These are phyloP conservation scores for Thelonectria discophora DNA, from an alignment of 2,329 filamentous ascomycete genomes.

Conservation along the genomic window DNA sequence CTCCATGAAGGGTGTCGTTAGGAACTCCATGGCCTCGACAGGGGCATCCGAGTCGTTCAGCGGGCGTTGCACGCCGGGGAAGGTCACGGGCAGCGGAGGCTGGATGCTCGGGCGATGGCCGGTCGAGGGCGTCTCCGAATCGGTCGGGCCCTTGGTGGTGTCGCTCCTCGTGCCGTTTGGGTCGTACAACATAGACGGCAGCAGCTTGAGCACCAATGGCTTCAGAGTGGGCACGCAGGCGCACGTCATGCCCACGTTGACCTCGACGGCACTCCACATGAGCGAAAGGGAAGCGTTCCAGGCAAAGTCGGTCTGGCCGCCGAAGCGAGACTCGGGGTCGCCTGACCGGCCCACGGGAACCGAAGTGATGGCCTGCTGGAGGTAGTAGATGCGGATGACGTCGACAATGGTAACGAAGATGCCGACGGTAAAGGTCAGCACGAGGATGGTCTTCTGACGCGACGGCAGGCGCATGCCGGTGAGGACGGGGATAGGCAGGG, in stretches of 20 bases:
- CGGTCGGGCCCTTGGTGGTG: slow-evolving; percentile 42
- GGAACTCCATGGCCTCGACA: slow-evolving; percentile 55
- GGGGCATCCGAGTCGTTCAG: slow-evolving; percentile 40
- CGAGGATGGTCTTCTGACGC: slow-evolving; percentile 87
- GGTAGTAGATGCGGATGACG: slow-evolving; percentile 87
- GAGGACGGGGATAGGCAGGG: slow-evolving; percentile 87
- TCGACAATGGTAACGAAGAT: slow-evolving; percentile 90
- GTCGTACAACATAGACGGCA: slow-evolving; percentile 66
- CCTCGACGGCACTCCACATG: slow-evolving; percentile 94
- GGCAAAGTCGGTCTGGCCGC: slow-evolving; percentile 62
- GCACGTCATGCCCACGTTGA: slow-evolving; percentile 89
- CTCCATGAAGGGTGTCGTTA: slow-evolving; percentile 54
- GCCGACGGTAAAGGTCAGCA: slow-evolving; percentile 86
- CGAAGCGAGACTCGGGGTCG: slow-evolving; percentile 57
- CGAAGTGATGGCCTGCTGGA: slow-evolving; percentile 74
- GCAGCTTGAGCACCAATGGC: slow-evolving; percentile 75
- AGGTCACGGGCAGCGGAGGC: slow-evolving; percentile 38
- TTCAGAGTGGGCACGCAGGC: slow-evolving; percentile 94
- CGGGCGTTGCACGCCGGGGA: slow-evolving; percentile 29
- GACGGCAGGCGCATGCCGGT: slow-evolving; percentile 85
- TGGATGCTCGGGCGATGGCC: slow-evolving; percentile 37
- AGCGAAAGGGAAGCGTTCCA: slow-evolving; percentile 86
- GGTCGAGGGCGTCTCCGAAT: slow-evolving; percentile 44
- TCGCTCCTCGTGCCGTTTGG: slow-evolving; percentile 53
- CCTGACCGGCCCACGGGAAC: slow-evolving; percentile 49